Base-by-base conservation (phyloP, 306 rosid species). In the Dalbergia oliveri region DNA sequence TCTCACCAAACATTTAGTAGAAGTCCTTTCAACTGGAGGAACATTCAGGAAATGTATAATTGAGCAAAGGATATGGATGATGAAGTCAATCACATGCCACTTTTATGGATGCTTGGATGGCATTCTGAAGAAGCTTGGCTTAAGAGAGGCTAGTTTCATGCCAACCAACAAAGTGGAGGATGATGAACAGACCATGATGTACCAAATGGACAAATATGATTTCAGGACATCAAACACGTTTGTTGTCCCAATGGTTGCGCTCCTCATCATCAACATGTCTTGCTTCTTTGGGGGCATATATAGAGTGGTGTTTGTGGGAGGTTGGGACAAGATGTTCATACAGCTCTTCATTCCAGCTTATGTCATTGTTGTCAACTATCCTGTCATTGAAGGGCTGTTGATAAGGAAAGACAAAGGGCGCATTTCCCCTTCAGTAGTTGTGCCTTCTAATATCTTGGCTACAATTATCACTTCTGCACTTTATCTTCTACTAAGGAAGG, bases 61-160 rank as follows among this genome's bases (percentile, higher is more conserved):
- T 53, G 97, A 90, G 59, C 91, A 88, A 9, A 81, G 94, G 61
- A 70, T 85, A 7, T 92, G 94, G 97, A 88, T 92, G 93, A 90
- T 90, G 5, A 82, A 54, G 60, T 78, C 88, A 61, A 58, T 84
- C 23, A 88, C 94, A 57, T 79, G 82, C 23, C 78, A 85, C 15
- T 26, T 70, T 3, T 85, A 85, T 74, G 92, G 94, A 77, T 72
- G 86, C 51, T 53, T 88, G 66, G 92, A 90, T 71, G 86, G 80
- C 71, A 3, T 87, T 37, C 41, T 88, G 83, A 87, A 88, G 84
- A 87, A 69, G 58, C 14, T 86, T 60, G 89, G 92, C 11, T 21
- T 76, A 57, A 87, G 84, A 77, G 82, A 84, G 72, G 85, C 86
- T 15, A 88, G 54, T 66, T 92, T 92, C 84, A 50, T 74, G 65